A percentile compares a stretch with the other conserved stretches of the same genome.
phyloP scores from a whole-genome alignment of 257 asterid species.

The Forsythia suspensa region DNA sequence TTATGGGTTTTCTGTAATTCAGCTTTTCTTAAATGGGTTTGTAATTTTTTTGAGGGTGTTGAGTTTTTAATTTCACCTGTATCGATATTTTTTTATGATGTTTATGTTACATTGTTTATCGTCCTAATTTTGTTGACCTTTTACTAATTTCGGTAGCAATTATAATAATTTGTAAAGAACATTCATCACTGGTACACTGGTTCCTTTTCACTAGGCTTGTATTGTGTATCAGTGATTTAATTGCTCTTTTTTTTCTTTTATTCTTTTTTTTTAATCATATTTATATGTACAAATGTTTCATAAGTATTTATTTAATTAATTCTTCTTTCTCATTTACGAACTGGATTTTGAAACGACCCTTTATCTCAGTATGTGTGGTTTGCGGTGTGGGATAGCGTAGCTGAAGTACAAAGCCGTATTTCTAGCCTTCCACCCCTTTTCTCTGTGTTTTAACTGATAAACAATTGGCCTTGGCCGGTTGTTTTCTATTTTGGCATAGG shows the following conservation, averaged over 20 bases:
- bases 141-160: background rate
- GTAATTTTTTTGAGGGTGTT: background rate
- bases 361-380: background rate
- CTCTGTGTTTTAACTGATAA: background rate
- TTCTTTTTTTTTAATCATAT: background rate
- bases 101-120: background rate
- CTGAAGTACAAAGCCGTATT: background rate
- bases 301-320: background rate
- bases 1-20: background rate
- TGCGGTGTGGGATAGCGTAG: background rate
- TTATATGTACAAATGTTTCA: background rate
- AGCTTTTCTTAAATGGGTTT: background rate
- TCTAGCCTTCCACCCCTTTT: background rate
- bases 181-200: background rate
- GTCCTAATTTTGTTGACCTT: background rate
- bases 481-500: slow-evolving; percentile 34
- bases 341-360: background rate
- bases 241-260: background rate
- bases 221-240: background rate
- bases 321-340: background rate
- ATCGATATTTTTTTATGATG: background rate
- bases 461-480: background rate
- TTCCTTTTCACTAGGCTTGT: background rate
- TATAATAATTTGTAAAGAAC: background rate
- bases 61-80: background rate